phyloP scores from a whole-genome alignment of 352 stramenopile species.

The Hyaloperonospora brassicae region DNA sequence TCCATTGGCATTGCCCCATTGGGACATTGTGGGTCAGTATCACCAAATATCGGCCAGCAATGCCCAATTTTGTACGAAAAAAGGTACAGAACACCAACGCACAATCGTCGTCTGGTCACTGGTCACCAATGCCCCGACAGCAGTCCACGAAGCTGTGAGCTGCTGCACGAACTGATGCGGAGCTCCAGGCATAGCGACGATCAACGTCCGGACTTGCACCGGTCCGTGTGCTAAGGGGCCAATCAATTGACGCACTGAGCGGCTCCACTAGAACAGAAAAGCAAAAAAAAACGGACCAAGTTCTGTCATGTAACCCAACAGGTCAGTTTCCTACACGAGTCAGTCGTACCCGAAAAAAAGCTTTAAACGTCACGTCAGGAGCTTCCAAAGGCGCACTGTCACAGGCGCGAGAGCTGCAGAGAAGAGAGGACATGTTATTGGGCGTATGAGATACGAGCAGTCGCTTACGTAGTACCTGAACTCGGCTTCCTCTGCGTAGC shows the following conservation, averaged over 20 bases:
- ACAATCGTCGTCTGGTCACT: conserved; percentile 39
- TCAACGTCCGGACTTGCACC: conserved; percentile 27
- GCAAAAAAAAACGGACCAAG: background rate
- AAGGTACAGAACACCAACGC: conserved; percentile 4
- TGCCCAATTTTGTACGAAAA: conserved; percentile 2
- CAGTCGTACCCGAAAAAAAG: conserved; percentile 50
- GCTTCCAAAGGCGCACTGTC: conserved; percentile 25
- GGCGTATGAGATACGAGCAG: background rate
- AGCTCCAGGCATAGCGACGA: conserved; percentile 41
- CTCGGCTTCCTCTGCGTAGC: conserved; percentile 42
- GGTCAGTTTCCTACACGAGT: conserved; percentile 1
- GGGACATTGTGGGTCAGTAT: too few relatives aligned
- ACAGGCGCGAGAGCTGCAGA: conserved; percentile 39
- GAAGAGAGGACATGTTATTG: background rate
- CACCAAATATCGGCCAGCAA: background rate
- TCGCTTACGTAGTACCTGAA: conserved; percentile 38
- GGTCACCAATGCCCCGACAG: conserved; percentile 46
- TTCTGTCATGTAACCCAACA: background rate
- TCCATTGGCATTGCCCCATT: conserved; percentile 19
- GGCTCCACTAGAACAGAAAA: conserved; percentile 39
- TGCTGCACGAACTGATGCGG: conserved; percentile 43
- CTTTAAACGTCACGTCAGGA: conserved; percentile 16
- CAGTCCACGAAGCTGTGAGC: conserved; percentile 34
- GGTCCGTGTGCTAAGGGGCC: background rate
- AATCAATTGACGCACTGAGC: conserved; percentile 23